These are phyloP conservation scores for Entomophthora muscae DNA, from an alignment of 371 early-diverging fungal genomes.

Conservation along the genomic window DNA sequence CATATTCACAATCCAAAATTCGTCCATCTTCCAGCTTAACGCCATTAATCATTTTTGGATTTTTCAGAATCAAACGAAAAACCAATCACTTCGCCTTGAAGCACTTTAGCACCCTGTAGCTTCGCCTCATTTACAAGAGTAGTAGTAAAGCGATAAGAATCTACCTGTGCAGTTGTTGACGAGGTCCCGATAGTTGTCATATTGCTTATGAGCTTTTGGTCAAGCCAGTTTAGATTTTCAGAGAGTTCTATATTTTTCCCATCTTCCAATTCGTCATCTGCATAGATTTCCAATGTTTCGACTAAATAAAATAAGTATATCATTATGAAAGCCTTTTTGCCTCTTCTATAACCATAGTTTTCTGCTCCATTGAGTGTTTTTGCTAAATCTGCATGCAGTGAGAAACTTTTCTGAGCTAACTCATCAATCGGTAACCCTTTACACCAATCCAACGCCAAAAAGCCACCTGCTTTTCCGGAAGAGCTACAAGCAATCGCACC, in stretches of 20 bases:
- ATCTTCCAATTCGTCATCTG: conserved; percentile 1
- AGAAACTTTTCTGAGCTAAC: conserved; percentile 30
- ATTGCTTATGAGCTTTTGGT: conserved; percentile 16
- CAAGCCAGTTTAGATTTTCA: conserved; percentile 20
- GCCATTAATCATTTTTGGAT: conserved; percentile 11
- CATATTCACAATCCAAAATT: conserved; percentile 15
- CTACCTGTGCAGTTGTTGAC: conserved; percentile 37
- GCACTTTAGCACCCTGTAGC: conserved; percentile 15
- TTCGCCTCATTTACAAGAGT: conserved; percentile 24
- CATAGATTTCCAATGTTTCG: conserved; percentile 19
- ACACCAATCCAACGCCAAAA: conserved; percentile 45
- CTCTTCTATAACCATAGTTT: conserved; percentile 34
- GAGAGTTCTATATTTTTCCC: neutral
- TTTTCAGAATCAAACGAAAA: conserved; percentile 10
- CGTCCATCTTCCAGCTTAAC: conserved; percentile 17
- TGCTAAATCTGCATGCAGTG: conserved; percentile 38
- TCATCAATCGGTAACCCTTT: conserved; percentile 24
- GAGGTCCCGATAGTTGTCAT: conserved; percentile 25
- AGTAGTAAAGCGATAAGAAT: conserved; percentile 31
- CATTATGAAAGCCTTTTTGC: conserved; percentile 10
- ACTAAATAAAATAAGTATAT: neutral
- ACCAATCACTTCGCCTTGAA: conserved; percentile 8
- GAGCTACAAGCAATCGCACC: conserved; percentile 37
- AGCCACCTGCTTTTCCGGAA: conserved; percentile 55
- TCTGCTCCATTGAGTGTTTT: conserved; percentile 24